phyloP scores from a whole-genome alignment of 192 early-diverging fungal genomes.

The Backusella morwellensis region DNA sequence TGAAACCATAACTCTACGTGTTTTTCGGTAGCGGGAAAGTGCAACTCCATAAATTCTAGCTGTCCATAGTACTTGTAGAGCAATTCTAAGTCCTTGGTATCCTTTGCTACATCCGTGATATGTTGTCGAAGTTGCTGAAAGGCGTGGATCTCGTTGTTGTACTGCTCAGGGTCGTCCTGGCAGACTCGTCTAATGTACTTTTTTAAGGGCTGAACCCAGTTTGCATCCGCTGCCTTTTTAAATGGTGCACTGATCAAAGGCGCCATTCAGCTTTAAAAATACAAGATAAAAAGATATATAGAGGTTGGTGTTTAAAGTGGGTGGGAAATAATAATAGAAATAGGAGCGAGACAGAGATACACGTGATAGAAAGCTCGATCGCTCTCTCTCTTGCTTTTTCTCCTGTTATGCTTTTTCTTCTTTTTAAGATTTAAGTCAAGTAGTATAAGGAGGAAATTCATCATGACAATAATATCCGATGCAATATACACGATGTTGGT shows the following conservation, averaged over 20 bases:
- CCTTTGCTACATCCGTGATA: constrained; percentile 90
- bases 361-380: neutral
- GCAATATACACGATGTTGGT: neutral
- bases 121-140: constrained; percentile 93
- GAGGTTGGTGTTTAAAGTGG: neutral
- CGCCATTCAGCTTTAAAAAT: constrained; percentile 29
- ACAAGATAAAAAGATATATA: neutral
- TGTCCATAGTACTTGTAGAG: constrained; percentile 97
- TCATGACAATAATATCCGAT: neutral
- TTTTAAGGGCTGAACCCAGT: constrained; percentile 84
- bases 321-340: neutral
- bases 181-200: constrained; percentile 80
- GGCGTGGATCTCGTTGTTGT: constrained; percentile 73
- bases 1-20: constrained; percentile 87
- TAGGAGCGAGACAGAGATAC: too few relatives aligned
- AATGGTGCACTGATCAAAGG: constrained; percentile 64
- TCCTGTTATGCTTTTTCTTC: neutral
- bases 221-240: constrained; percentile 88
- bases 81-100: constrained; percentile 90
- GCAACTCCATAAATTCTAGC: constrained; percentile 88
- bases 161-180: constrained; percentile 93
- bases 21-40: constrained; percentile 92
- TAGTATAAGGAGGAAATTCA: neutral
- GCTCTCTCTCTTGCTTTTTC: neutral
- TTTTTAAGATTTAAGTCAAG: neutral